Conservation (phyloP, 352 stramenopile genomes). For the Phytophthora idaei region DNA sequence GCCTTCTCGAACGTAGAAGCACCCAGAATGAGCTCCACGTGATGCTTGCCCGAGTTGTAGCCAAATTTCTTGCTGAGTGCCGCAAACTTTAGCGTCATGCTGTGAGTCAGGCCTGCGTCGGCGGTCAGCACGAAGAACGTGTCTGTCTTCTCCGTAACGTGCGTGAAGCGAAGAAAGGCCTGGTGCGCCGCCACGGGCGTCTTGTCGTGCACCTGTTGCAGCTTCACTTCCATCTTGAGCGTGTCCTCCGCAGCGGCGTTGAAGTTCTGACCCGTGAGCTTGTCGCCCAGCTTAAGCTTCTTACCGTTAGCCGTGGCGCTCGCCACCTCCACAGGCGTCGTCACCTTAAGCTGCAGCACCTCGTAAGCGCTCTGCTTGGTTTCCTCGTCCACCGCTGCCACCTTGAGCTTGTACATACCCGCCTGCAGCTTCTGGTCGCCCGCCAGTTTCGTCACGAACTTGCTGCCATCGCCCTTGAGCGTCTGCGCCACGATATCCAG, state of each 20-base stretch:
- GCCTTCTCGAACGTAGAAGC: slow-evolving; percentile 80
- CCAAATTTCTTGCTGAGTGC: slow-evolving; percentile 80
- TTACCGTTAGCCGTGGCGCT: slow-evolving; percentile 61
- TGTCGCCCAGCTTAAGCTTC: slow-evolving; percentile 54
- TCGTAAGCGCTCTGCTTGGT: slow-evolving; percentile 57
- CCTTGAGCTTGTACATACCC: slow-evolving; percentile 86
- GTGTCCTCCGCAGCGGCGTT: slow-evolving; percentile 64
- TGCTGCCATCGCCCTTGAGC: slow-evolving; percentile 64
- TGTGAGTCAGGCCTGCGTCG: slow-evolving; percentile 45
- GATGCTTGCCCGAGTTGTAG: slow-evolving; percentile 77
- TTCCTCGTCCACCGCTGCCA: slow-evolving; percentile 47
- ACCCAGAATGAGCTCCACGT: slow-evolving; percentile 76
- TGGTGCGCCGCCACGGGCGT: slow-evolving; percentile 69
- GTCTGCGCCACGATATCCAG: slow-evolving; percentile 37
- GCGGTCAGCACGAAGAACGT: slow-evolving; percentile 79
- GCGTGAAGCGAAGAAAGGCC: slow-evolving; percentile 78
- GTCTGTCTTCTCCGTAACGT: slow-evolving; percentile 54
- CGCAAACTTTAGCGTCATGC: slow-evolving; percentile 58
- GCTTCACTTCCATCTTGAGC: slow-evolving; percentile 59
- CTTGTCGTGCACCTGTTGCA: slow-evolving; percentile 67
- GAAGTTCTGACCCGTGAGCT: slow-evolving; percentile 56
- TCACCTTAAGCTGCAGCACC: slow-evolving; percentile 82
- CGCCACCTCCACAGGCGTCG: slow-evolving; percentile 63
- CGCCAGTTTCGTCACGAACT: slow-evolving; percentile 54
- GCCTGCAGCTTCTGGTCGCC: slow-evolving; percentile 52